These are phyloP conservation scores for Trichoderma endophyticum DNA, from an alignment of 2,329 filamentous ascomycete genomes.

Conservation along the genomic window DNA sequence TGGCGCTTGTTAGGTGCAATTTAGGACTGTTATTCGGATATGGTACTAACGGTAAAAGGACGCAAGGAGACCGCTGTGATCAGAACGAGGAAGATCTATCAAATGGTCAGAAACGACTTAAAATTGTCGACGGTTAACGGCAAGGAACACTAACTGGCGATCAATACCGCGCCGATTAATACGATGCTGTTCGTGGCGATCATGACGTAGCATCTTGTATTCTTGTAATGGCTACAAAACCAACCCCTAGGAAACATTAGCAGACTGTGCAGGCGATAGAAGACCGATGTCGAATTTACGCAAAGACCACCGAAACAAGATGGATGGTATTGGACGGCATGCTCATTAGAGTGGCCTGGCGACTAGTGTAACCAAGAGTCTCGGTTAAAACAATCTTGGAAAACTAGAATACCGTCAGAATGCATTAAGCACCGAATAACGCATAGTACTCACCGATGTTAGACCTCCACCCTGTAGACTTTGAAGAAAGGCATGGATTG, in stretches of 20 bases:
- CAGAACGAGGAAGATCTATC: background rate
- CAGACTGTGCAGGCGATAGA: background rate
- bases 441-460: background rate
- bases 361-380: background rate
- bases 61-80: background rate
- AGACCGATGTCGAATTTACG: background rate
- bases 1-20: background rate
- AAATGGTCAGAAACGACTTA: background rate
- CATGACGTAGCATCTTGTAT: background rate
- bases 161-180: background rate
- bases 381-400: background rate
- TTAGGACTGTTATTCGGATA: background rate
- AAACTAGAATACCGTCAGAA: background rate
- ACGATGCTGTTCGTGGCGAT: background rate
- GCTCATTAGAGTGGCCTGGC: background rate
- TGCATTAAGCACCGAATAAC: background rate
- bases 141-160: background rate
- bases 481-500: background rate
- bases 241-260: background rate
- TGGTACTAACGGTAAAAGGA: background rate
- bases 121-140: background rate
- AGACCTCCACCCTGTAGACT: background rate
- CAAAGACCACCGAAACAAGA: background rate
- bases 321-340: background rate
- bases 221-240: background rate